Evolutionary conservation across 208 protist species (phyloP).

Genomic region (Leishmania tarentolae): DNA sequence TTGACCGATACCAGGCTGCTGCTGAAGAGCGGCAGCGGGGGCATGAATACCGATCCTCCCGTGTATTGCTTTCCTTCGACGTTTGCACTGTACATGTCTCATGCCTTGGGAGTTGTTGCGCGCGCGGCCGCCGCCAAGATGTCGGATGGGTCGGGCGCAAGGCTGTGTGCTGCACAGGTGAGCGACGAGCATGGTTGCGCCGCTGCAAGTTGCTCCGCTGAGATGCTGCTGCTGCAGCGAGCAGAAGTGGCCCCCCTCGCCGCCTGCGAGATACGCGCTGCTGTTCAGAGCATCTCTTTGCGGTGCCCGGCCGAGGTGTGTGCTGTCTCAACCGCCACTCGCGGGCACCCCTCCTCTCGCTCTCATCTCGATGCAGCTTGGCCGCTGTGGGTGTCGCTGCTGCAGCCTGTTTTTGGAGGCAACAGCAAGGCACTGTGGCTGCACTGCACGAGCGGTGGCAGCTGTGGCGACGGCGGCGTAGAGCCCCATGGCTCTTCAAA

Average conservation of each 20-base stretch:
- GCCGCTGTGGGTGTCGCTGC: conserved; percentile 32
- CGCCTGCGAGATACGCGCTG: not conserved
- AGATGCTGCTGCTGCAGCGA: not conserved
- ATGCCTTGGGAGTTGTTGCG: not conserved
- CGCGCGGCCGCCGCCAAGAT: not conserved
- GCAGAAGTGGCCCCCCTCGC: conserved; percentile 3
- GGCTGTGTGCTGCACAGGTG: not conserved
- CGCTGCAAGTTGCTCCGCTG: not conserved
- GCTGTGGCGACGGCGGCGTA: not conserved
- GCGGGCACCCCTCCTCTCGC: not conserved
- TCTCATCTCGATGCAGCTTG: conserved; percentile 4
- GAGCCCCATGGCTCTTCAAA: not conserved
- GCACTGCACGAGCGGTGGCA: conserved; percentile 6
- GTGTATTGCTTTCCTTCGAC: not conserved
- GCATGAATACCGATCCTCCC: not conserved
- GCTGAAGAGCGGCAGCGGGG: not conserved
- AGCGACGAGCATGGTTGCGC: not conserved
- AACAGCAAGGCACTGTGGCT: conserved; percentile 54
- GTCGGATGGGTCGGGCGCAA: not conserved
- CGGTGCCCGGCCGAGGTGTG: not conserved
- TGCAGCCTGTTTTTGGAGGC: conserved; percentile 64
- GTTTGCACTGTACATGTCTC: conserved; percentile 11
- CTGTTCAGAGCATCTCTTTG: not conserved
- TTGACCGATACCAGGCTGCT: not conserved
- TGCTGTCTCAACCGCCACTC: not conserved